Base-by-base conservation (phyloP, 2,329 filamentous ascomycete genomes). In the Zasmidium citrigriseum region DNA sequence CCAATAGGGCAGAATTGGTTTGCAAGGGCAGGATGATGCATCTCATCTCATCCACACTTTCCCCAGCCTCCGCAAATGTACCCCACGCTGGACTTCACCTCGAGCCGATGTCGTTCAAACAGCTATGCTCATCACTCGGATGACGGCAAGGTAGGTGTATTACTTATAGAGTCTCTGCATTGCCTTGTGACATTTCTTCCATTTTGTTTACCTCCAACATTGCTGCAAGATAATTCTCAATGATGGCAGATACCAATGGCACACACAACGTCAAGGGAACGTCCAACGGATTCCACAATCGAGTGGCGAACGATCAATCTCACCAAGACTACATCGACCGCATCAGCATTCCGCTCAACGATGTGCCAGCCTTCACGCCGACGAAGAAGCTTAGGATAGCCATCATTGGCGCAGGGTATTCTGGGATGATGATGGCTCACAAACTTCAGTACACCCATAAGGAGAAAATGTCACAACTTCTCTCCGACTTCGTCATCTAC, bases 381-480 rank as follows among this genome's bases (percentile, higher is more conserved):
- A 63, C 55, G 1, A 53, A 47, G 21, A 62, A 59, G 23, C 59
- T 69, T 10, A 57, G 64, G 16, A 56, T 71, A 16, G 61, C 69
- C 12, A 68, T 64, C 29, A 67, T 72, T 48, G 71, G 72, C 1
- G 71, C 70, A 12, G 71, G 71, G 12, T 70, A 68, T 53, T 75
- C 73, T 1, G 76, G 74, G 1, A 59, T 78, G 55, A 67, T 71
- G 16, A 68, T 78, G 41, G 74, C 74, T 2, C 71, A 76, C 52
- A 76, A 76, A 55, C 59, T 77, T 24, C 68, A 75, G 58, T 68
- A 76, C 55, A 64, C 69, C 24, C 58, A 59, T 25, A 38, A 47
- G 20, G 63, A 67, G 16, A 66, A 75, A 27, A 61, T 75, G 41
- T 60, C 71, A 10, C 65, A 70, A 14, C 64, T 69, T 10, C 47